Percentiles rank a stretch among this genome's conserved stretches.
Evolutionary conservation across 176 grass and related monocot genomes (phyloP).

Genomic region (Hordeum vulgare): DNA sequence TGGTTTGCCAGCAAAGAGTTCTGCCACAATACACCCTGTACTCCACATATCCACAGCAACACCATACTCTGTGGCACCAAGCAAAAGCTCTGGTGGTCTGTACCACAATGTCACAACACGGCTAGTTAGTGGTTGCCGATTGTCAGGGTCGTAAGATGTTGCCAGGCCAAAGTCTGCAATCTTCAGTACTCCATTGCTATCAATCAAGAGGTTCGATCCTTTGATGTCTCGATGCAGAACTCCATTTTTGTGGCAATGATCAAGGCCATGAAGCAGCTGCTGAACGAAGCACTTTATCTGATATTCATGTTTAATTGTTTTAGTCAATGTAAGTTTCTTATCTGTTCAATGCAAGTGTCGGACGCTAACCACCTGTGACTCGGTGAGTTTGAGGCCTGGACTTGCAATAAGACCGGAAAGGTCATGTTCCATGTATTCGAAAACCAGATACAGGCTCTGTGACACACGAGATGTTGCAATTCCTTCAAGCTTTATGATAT

Average conservation of each 20-base stretch:
- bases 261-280: conserved; percentile 72
- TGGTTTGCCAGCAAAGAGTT: conserved; percentile 73
- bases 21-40: conserved; percentile 86
- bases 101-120: conserved; percentile 95
- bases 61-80: conserved; percentile 68
- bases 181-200: conserved; percentile 56
- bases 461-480: conserved; percentile 64
- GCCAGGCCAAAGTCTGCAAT: conserved; percentile 90
- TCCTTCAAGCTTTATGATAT: conserved; percentile 88
- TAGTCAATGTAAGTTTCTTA: conserved; percentile 5
- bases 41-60: conserved; percentile 92
- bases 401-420: conserved; percentile 64
- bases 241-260: conserved; percentile 69
- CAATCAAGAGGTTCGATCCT: conserved; percentile 75
- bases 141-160: conserved; percentile 55
- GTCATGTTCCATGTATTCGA: conserved; percentile 92
- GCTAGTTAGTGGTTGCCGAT: conserved; percentile 62
- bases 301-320: conserved; percentile 20
- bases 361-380: conserved; percentile 54
- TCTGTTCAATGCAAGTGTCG: conserved; percentile 13
- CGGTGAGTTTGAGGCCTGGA: conserved; percentile 73
- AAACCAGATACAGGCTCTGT: conserved; percentile 73
- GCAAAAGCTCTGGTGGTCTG: conserved; percentile 76
- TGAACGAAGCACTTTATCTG: conserved; percentile 75
- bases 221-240: conserved; percentile 89